A percentile compares a stretch with the other conserved stretches of the same genome.
Conservation (phyloP, 1,284 basidiomycete species). For the Ceratobasidium sp. region DNA sequence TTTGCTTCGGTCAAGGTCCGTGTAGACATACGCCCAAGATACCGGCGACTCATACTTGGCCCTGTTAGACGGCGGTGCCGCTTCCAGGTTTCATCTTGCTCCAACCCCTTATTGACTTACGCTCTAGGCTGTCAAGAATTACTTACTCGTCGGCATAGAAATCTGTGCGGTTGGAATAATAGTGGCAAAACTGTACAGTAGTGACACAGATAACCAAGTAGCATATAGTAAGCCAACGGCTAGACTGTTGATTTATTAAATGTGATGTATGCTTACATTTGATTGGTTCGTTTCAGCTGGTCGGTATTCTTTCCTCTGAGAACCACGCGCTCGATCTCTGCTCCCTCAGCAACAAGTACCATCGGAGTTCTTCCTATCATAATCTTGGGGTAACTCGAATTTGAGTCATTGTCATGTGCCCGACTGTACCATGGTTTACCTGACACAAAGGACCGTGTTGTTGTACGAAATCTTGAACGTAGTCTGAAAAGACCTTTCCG, state of each 20-base stretch:
- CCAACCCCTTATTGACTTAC: too few species aligned
- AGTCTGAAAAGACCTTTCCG: neutral
- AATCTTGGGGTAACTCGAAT: neutral
- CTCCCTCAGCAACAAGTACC: constrained; percentile 7
- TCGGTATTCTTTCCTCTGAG: constrained; percentile 14
- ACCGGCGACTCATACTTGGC: constrained; percentile 34
- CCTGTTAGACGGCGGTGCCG: constrained; percentile 28
- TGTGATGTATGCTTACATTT: too few species aligned
- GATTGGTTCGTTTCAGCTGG: too few species aligned
- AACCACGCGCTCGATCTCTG: constrained; percentile 25
- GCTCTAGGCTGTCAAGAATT: too few species aligned
- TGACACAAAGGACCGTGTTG: constrained; percentile 22
- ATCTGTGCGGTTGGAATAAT: constrained; percentile 3
- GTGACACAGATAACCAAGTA: neutral
- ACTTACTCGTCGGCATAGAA: constrained; percentile 4
- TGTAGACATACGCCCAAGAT: constrained; percentile 21
- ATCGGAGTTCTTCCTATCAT: neutral
- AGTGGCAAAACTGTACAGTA: constrained; percentile 4
- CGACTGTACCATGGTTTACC: neutral
- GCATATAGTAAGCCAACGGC: neutral
- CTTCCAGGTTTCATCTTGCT: constrained; percentile 25
- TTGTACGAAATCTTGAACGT: neutral
- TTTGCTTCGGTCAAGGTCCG: neutral
- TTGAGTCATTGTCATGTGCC: too few species aligned
- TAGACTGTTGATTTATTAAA: too few species aligned